Percentiles rank a stretch among this genome's conserved stretches.
Evolutionary conservation across 2,329 filamentous ascomycete species (phyloP).

Genomic region (Pseudogymnoascus verrucosus): DNA sequence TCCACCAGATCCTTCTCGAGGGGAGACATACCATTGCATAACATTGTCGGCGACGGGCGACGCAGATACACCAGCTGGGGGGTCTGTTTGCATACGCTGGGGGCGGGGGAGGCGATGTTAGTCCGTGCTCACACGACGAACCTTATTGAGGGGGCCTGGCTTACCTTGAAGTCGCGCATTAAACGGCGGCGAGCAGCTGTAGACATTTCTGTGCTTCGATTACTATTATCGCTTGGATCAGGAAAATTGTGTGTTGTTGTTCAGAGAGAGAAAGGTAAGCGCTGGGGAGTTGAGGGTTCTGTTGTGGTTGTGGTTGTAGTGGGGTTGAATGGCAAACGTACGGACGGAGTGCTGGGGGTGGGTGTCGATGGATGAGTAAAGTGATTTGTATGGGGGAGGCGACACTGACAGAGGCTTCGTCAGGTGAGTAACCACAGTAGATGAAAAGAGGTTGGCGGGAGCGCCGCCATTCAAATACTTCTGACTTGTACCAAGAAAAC

Average conservation of each 20-base stretch:
- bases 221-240: not conserved
- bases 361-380: not conserved
- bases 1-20: not conserved
- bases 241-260: not conserved
- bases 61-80: conserved; percentile 90
- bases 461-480: conserved; percentile 7
- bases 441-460: conserved; percentile 4
- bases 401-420: conserved; percentile 3
- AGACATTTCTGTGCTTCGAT: conserved; percentile 54
- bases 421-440: not conserved
- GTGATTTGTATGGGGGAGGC: not conserved
- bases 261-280: not conserved
- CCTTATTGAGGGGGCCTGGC: conserved; percentile 25
- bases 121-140: conserved; percentile 15
- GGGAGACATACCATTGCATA: conserved; percentile 71
- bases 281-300: not conserved
- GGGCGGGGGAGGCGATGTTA: conserved; percentile 14
- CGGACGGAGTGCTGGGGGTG: not conserved
- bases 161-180: conserved; percentile 98
- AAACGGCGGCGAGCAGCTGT: conserved; percentile 90
- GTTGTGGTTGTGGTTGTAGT: not conserved
- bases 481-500: not conserved
- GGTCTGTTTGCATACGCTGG: conserved; percentile 98
- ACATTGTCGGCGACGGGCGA: conserved; percentile 95
- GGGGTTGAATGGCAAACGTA: not conserved